Evolutionary conservation across 2,329 filamentous ascomycete genomes (phyloP).

Genomic region (Emergomyces orientalis): DNA sequence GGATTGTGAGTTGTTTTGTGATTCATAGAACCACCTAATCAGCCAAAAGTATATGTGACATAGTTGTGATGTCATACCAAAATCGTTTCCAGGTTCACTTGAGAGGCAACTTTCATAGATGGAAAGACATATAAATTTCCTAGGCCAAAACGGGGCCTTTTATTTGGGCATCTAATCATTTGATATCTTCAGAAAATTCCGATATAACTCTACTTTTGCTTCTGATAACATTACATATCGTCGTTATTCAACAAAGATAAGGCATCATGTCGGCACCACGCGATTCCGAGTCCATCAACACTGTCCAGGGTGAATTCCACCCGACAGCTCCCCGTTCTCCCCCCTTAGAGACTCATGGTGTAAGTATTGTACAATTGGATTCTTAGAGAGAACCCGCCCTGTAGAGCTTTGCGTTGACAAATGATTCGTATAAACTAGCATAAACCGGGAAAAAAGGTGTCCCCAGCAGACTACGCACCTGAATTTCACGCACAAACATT

Average conservation of each 20-base stretch:
- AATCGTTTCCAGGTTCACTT: not conserved
- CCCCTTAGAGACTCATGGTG: slow-evolving; percentile 47
- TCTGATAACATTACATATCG: too few relatives aligned
- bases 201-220: not conserved
- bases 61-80: not conserved
- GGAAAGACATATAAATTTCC: not conserved
- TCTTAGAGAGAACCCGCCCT: not conserved
- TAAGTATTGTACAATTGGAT: slow-evolving; percentile 30
- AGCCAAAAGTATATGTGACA: not conserved
- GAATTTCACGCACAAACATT: slow-evolving; percentile 56
- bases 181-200: not conserved
- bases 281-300: slow-evolving; percentile 46
- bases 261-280: slow-evolving; percentile 20
- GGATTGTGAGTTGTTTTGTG: not conserved
- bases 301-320: slow-evolving; percentile 48
- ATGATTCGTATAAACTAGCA: slow-evolving; percentile 43
- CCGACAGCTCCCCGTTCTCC: slow-evolving; percentile 43
- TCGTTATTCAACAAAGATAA: not conserved
- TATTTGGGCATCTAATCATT: not conserved
- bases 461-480: slow-evolving; percentile 46
- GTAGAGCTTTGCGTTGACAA: slow-evolving; percentile 12
- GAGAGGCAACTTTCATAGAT: not conserved
- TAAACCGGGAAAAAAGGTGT: slow-evolving; percentile 51
- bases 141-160: not conserved
- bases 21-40: not conserved